Evolutionary conservation across 805 yeast genomes (phyloP), one percentile per base, ranked within the genome.

Genomic region (Candida silvatica): DNA sequence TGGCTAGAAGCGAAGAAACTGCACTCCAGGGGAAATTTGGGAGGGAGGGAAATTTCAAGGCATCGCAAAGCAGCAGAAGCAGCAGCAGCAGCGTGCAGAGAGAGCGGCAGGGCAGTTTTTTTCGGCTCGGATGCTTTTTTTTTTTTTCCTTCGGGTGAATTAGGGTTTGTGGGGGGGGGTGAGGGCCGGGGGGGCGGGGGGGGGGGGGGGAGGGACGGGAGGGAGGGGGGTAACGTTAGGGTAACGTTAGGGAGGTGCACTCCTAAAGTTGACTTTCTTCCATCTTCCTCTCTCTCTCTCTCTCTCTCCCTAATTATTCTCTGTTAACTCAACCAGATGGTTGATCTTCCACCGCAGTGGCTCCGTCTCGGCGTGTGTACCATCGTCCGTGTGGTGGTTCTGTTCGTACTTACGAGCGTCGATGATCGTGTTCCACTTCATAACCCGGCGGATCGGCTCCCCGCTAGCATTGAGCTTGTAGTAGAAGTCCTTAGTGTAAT

Each of bases 401-500:
- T 26, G 41, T 20, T 53, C 56, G 33, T 49, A 48, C n/a, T 46
- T 38, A 9, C 52, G 38, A 24, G 51, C 45, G 24, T 55, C 57
- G 7, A 47, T 41, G 1, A 51, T 39, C 2, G 56, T 55, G n/a
- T 35, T 32, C 37, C 51, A 58, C 29, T 55, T 47, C 34, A 58
- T 49, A 3, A 45, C 38, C 18, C 64, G 39, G 4, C 46, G 42
- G 2, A 61, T 44, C n/a, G 37, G 32, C 27, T 50, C 55, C 6
- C 50, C 48, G 3, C 42, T 18, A 5, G 41, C 41, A 33, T 51
- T 49, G 23, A 34, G 45, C 14, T 37, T 37, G 2, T 52, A 52
- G 35, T 48, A 58, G 33, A 58, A 58, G 6, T 37, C 30, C 27
- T 41, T 37, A 37, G 54, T 58, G 41, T 58, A 58, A 22, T 22